Conservation (phyloP, 2,329 filamentous ascomycete species). For the Monilinia vaccinii-corymbosi region DNA sequence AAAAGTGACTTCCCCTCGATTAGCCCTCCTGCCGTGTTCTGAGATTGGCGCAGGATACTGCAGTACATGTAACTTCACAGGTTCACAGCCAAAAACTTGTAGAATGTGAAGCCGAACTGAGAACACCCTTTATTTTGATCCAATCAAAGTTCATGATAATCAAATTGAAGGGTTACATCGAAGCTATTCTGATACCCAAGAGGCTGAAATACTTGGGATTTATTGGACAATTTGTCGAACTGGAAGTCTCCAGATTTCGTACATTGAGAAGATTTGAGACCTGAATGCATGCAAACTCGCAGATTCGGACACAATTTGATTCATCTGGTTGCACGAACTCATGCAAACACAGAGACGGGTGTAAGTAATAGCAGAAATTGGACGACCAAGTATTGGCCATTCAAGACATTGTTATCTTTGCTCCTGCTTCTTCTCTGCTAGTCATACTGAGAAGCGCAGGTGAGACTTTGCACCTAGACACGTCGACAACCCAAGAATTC, state of each 20-base stretch:
- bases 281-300: not conserved
- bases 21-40: not conserved
- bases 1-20: not conserved
- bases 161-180: not conserved
- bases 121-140: not conserved
- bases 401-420: not conserved
- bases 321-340: not conserved
- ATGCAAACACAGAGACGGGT: not conserved
- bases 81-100: not conserved
- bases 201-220: not conserved
- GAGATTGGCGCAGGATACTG: not conserved
- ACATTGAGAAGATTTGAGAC: not conserved
- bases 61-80: not conserved
- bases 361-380: not conserved
- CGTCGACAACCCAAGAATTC: not conserved
- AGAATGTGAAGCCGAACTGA: not conserved
- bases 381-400: not conserved
- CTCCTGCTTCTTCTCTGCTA: not conserved
- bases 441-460: not conserved
- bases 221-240: not conserved
- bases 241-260: not conserved
- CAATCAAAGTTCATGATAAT: not conserved
- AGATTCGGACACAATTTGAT: not conserved
- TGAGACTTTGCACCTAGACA: not conserved
- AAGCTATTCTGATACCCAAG: not conserved